Base-by-base conservation (phyloP, 805 yeast species). In the Zygosaccharomyces bailii region DNA sequence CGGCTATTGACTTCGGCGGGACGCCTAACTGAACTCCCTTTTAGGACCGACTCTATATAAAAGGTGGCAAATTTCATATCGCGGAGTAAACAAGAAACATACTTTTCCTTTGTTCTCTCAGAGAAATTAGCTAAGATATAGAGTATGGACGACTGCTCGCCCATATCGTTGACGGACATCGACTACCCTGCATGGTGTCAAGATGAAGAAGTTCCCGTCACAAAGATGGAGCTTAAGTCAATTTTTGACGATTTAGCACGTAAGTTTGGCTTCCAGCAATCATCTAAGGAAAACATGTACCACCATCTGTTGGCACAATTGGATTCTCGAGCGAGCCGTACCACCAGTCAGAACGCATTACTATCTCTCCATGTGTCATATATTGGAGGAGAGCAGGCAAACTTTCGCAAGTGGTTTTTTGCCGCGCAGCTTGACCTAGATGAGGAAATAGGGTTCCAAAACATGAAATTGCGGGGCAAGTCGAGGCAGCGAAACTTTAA, bases 371-470 rank as follows among this genome's bases (percentile, higher is more conserved):
- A 91, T 66, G 82, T 88, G 1, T 95, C 90, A 50, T 91, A 91
- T 65, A 87, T 91, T 49, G 97, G 96, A 0, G 97, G 98, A 13
- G 86, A 82, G 39, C 72, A 81, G 48, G 78, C 97, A 3, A 91
- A 91, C 66, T 91, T 82, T 66, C 78, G 83, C 58, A 88, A 86
- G 65, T 91, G 98, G 98, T 88, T 81, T 63, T 86, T 90, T 66
- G 87, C 95, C 35, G 87, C 95, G 6, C 87, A 82, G 64, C 68
- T 84, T 29, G 89, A 83, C 52, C 65, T 84, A 38, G 96, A 89
- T 65, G 84, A 79, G 43, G 83, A 77, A 43, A 67, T 79, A 34
- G 84, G 84, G 2, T 73, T 75, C 59, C 68, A 74, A 48, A 71
- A 73, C 57, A 75, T 76, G 79, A 75, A 76, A 65, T 65, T 78